These are phyloP conservation scores for Cylindrodendrum hubeiense DNA, from an alignment of 2,329 filamentous ascomycete species.

Conservation along the genomic window DNA sequence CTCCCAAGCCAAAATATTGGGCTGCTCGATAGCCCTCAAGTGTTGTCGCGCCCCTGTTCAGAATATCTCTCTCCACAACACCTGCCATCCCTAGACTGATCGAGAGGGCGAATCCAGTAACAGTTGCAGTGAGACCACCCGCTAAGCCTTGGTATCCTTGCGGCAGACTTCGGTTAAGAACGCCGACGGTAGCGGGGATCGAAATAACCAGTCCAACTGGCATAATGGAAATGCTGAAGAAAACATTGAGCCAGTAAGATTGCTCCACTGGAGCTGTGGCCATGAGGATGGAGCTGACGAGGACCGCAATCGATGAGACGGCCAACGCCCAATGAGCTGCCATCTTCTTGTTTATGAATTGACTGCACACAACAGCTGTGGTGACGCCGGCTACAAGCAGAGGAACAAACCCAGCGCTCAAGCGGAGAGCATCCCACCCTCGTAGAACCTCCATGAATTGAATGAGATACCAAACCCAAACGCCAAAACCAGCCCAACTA, in stretches of 20 bases:
- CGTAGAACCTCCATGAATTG: conserved; percentile 41
- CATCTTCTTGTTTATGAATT: conserved; percentile 32
- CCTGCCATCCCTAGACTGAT: conserved; percentile 43
- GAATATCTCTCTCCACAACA: conserved; percentile 34
- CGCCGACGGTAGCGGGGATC: conserved; percentile 34
- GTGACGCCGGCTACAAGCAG: conserved; percentile 34
- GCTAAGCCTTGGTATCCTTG: conserved; percentile 41
- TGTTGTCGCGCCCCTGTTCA: conserved; percentile 18
- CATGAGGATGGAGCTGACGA: conserved; percentile 40
- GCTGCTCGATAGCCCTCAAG: conserved; percentile 39
- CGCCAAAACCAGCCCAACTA: conserved; percentile 38
- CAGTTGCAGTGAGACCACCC: conserved; percentile 32
- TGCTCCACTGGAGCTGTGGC: conserved; percentile 38
- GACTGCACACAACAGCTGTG: conserved; percentile 32
- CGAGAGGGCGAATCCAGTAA: conserved; percentile 36
- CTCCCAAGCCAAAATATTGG: conserved; percentile 41
- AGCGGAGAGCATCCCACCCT: conserved; percentile 35
- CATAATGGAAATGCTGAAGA: conserved; percentile 43
- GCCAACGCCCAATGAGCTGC: conserved; percentile 34
- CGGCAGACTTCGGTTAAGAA: conserved; percentile 36
- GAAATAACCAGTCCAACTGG: conserved; percentile 40
- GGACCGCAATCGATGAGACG: conserved; percentile 31
- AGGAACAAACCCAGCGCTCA: conserved; percentile 40
- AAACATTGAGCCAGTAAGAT: conserved; percentile 41
- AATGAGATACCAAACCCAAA: conserved; percentile 44